phyloP scores from a whole-genome alignment of 495 filamentous ascomycete species.

The Penicillium diatomitis region DNA sequence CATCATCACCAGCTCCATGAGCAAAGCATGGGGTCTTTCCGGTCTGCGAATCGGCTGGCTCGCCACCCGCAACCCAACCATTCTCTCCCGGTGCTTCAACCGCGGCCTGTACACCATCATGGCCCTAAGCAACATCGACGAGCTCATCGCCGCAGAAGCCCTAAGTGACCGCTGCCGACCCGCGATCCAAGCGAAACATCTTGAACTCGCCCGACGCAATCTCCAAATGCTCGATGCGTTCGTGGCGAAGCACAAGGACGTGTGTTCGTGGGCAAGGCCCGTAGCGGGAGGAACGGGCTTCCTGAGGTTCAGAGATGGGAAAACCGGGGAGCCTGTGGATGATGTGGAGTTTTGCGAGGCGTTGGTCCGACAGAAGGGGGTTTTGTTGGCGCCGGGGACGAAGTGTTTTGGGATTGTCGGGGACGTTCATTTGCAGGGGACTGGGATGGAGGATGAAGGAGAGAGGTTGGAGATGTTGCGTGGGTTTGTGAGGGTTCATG shows the following conservation, averaged over 20 bases:
- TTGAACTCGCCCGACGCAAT: neutral
- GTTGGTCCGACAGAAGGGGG: conserved; percentile 3
- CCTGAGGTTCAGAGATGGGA: neutral
- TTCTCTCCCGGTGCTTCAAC: neutral
- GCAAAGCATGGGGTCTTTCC: conserved; percentile 10
- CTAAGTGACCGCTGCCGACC: conserved; percentile 3
- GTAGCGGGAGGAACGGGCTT: conserved; percentile 6
- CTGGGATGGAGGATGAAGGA: neutral
- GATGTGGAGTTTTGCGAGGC: conserved; percentile 7
- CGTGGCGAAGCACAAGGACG: neutral
- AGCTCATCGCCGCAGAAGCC: conserved; percentile 2
- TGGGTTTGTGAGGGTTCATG: conserved; percentile 9
- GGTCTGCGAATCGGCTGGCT: conserved; percentile 10
- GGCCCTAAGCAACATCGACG: conserved; percentile 1
- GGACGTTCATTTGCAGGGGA: neutral
- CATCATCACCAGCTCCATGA: conserved; percentile 11
- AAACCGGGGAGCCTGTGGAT: neutral
- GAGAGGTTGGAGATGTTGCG: neutral
- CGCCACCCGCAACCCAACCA: neutral
- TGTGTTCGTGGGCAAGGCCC: conserved; percentile 4
- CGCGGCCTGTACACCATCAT: conserved; percentile 4
- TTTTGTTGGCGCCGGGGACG: conserved; percentile 9
- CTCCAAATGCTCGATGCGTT: conserved; percentile 1
- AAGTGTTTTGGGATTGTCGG: conserved; percentile 3
- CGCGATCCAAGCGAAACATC: conserved; percentile 4